A percentile compares a stretch with the other conserved stretches of the same genome.
phyloP scores from a whole-genome alignment of 495 filamentous ascomycete genomes.

The Talaromyces wortmannii region DNA sequence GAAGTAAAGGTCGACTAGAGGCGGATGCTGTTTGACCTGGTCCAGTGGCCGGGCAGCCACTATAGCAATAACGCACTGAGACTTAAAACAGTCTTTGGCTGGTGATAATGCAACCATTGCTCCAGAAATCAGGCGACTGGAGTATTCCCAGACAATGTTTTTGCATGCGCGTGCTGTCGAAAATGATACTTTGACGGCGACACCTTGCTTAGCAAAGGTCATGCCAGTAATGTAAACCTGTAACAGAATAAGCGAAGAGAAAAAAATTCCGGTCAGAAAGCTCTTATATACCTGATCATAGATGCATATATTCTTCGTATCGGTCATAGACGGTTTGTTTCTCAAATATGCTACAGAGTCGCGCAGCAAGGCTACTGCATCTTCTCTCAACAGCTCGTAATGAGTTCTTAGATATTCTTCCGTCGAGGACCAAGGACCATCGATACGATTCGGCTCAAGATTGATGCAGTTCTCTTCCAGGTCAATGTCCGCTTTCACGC shows the following conservation, averaged over 20 bases:
- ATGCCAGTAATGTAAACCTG: constrained; percentile 63
- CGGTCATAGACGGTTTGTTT: constrained; percentile 35
- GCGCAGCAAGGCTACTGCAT: constrained; percentile 52
- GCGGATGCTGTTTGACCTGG: constrained; percentile 55
- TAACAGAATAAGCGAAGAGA: constrained; percentile 1
- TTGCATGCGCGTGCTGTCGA: constrained; percentile 59
- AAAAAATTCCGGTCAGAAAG: background rate
- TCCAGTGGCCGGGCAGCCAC: constrained; percentile 64
- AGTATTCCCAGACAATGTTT: constrained; percentile 70
- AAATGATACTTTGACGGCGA: constrained; percentile 64
- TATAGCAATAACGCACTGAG: constrained; percentile 61
- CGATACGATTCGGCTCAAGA: constrained; percentile 27
- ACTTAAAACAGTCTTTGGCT: constrained; percentile 54
- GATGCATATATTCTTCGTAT: constrained; percentile 51
- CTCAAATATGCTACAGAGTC: constrained; percentile 47
- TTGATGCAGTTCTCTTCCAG: constrained; percentile 19
- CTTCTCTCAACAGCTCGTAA: constrained; percentile 61
- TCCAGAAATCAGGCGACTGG: constrained; percentile 63
- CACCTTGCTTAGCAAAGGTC: constrained; percentile 53
- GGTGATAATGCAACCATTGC: constrained; percentile 66
- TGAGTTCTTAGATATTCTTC: constrained; percentile 53
- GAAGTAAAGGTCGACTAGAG: constrained; percentile 73
- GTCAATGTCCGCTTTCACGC: constrained; percentile 7
- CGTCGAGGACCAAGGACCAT: constrained; percentile 39
- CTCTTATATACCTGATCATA: constrained; percentile 60